Evolutionary conservation across 352 stramenopile species (phyloP).

Genomic region (Phytophthora sansomeana): DNA sequence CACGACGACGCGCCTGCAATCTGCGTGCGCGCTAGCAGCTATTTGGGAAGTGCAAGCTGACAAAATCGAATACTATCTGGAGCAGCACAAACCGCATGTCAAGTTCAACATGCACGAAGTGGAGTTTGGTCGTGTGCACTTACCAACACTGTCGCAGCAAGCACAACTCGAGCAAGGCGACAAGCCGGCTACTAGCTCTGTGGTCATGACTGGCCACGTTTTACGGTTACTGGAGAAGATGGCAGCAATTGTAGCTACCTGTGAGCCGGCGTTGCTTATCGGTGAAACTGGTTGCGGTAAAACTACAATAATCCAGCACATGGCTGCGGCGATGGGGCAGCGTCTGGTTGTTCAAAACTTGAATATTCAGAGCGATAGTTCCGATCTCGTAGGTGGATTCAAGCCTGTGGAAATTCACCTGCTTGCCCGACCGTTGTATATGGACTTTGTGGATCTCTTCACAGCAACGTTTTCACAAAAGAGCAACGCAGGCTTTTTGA

Average conservation of each 20-base stretch:
- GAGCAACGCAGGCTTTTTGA: slow-evolving; percentile 97
- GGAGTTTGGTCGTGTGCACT: slow-evolving; percentile 92
- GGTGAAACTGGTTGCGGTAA: slow-evolving; percentile 98
- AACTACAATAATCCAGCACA: slow-evolving; percentile 97
- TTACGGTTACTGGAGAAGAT: slow-evolving; percentile 97
- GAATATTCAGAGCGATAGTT: slow-evolving; percentile 99
- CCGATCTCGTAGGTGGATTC: slow-evolving; percentile 98
- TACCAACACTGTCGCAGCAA: slow-evolving; percentile 70
- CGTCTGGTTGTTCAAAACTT: slow-evolving; percentile 99
- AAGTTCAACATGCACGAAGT: slow-evolving; percentile 81
- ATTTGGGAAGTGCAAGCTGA: slow-evolving; percentile 88
- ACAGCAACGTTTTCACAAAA: slow-evolving; percentile 96
- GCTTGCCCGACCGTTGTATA: slow-evolving; percentile 93
- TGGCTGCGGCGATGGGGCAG: slow-evolving; percentile 94
- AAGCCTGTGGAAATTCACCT: slow-evolving; percentile 98
- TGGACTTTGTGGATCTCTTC: slow-evolving; percentile 98
- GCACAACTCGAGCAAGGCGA: slow-evolving; percentile 41
- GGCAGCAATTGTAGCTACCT: slow-evolving; percentile 94
- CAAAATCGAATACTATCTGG: slow-evolving; percentile 82
- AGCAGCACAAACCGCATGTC: slow-evolving; percentile 75
- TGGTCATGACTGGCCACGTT: slow-evolving; percentile 97
- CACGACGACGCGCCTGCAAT: slow-evolving; percentile 58
- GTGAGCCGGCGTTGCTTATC: slow-evolving; percentile 98
- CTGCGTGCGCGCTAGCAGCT: slow-evolving; percentile 67
- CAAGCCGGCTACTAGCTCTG: slow-evolving; percentile 58